These are phyloP conservation scores for Trichocladium antarcticum DNA, from an alignment of 495 filamentous ascomycete genomes.

Conservation along the genomic window DNA sequence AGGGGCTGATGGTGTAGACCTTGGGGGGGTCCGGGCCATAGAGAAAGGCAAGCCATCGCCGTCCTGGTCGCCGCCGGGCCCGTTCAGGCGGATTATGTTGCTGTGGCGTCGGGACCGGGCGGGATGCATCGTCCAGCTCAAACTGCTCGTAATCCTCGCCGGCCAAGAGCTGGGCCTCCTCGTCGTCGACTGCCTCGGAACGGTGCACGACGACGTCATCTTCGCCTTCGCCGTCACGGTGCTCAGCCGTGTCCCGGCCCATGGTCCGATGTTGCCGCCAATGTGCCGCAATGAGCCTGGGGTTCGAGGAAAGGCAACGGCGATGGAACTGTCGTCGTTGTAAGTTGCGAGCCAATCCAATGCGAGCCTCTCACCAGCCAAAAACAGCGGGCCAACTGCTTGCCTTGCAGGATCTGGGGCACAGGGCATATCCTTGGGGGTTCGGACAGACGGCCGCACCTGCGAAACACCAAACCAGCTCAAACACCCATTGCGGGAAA, in stretches of 20 bases:
- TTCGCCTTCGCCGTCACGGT: background rate
- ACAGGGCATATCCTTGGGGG: no score
- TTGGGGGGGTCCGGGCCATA: constrained; percentile 11
- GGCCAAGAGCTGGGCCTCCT: constrained; percentile 20
- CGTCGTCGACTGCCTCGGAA: constrained; percentile 1
- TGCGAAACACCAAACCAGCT: no score
- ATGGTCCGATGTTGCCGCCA: background rate
- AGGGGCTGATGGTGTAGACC: constrained; percentile 43
- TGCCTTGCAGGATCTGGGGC: no score
- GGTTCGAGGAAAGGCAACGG: no score
- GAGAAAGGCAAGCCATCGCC: constrained; percentile 7
- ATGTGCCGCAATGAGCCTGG: no score
- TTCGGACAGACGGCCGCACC: no score
- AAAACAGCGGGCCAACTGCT: no score
- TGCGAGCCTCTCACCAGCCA: no score
- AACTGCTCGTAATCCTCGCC: constrained; percentile 15
- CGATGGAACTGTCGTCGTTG: no score
- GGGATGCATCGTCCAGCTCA: constrained; percentile 12
- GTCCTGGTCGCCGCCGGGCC: background rate
- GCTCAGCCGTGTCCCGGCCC: background rate
- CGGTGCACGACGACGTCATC: background rate
- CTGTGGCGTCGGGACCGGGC: background rate
- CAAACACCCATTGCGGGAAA: no score
- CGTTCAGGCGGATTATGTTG: background rate
- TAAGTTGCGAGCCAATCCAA: no score